Evolutionary conservation across 768 basidiomycete species (phyloP), one percentile per base, ranked within the genome.

Genomic region (Auriscalpium orientale): DNA sequence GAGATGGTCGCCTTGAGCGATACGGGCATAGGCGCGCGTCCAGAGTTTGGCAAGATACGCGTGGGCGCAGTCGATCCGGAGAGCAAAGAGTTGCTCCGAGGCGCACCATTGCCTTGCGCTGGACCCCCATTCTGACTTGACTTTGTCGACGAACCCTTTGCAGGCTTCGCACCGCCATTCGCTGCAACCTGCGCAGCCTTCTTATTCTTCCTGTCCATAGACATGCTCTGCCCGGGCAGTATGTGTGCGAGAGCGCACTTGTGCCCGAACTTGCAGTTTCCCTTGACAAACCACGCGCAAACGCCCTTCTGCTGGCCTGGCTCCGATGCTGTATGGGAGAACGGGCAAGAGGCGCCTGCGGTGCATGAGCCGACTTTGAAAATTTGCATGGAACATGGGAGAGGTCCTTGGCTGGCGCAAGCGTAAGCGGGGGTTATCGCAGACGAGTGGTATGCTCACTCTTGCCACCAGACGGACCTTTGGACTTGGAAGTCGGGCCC

Each of bases 341-440:
- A 98, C n/a, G 91, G 92, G 70, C 95, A 98, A 2, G 89, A 87
- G 3, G 90, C 75, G 36, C 95, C 95, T 10, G 95, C 95, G 4
- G 94, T 95, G 71, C 95, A 98, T 12, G 85, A 87, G 36, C 94
- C 92, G 60, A 91, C 88, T 67, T 89, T 91, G 83, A 85, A 97
- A 98, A 98, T 74, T 95, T 91, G 76, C 95, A 98, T 1, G 95
- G 95, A 13, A 98, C 95, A 77, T 97, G 94, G 2, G 90, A 91
- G 54, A 98, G 80, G 68, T 93, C 91, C 70, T 92, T 91, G 50
- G 85, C 87, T 87, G 68, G 20, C 11, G 49, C 48, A 51, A 49
- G 28, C 28, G 49, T 36, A 34, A 53, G 57, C 60, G 53, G 50
- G 37, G 18, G 44, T 45, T 38, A 61, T 3, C 53, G 45, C 43